Evolutionary conservation across 2,329 filamentous ascomycete species (phyloP).

Genomic region (Erysiphe pisi): DNA sequence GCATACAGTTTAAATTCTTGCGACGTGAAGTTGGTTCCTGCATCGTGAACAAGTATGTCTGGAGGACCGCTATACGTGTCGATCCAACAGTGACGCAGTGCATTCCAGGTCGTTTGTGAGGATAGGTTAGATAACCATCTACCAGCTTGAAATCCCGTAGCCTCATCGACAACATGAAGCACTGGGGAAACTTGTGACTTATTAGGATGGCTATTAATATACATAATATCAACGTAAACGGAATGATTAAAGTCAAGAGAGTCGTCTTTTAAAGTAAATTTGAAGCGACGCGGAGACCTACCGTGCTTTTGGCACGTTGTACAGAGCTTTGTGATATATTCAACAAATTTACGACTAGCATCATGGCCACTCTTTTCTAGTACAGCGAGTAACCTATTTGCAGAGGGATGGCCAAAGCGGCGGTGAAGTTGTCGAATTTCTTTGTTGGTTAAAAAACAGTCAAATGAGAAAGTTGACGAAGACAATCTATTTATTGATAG

Average conservation of each 20-base stretch:
- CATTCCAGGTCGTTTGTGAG: conserved; percentile 14
- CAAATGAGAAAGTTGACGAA: no score
- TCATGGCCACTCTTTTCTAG: neutral
- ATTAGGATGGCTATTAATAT: conserved; percentile 14
- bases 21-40: neutral
- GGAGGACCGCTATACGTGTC: conserved; percentile 27
- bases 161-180: conserved; percentile 26
- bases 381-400: neutral
- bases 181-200: neutral
- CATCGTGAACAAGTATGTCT: neutral
- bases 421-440: neutral
- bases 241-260: no score
- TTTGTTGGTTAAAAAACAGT: neutral
- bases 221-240: conserved; percentile 27
- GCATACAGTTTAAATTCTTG: neutral
- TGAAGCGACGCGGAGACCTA: neutral
- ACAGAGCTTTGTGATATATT: neutral
- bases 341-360: neutral
- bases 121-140: conserved; percentile 21
- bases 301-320: neutral
- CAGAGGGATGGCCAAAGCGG: neutral
- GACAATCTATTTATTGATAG: neutral
- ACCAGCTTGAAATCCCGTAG: conserved; percentile 10
- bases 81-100: conserved; percentile 23
- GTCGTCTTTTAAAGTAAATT: neutral